These are phyloP conservation scores for Vigna angularis DNA, from an alignment of 306 rosid genomes.

Conservation along the genomic window DNA sequence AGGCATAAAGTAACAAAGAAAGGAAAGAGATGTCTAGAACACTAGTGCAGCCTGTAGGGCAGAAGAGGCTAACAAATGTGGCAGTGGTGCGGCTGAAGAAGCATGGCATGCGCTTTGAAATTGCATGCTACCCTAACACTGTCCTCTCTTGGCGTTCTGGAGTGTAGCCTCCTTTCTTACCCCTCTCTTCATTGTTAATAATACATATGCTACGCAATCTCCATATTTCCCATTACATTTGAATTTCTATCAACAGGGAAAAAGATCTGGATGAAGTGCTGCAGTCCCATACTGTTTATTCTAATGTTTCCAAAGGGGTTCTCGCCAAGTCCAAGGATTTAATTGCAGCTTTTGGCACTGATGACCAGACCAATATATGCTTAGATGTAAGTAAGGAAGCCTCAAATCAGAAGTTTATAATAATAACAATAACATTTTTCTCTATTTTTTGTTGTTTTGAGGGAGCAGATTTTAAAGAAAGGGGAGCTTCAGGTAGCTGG, in stretches of 20 bases:
- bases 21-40: conserved; percentile 59
- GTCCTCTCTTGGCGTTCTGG: conserved; percentile 98
- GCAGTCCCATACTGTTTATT: conserved; percentile 85
- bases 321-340: conserved; percentile 91
- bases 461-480: conserved; percentile 76
- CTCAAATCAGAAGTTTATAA: neutral
- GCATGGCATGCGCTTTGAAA: conserved; percentile 85
- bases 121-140: conserved; percentile 93
- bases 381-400: conserved; percentile 65
- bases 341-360: conserved; percentile 76
- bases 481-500: conserved; percentile 98
- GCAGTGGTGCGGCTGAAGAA: conserved; percentile 93
- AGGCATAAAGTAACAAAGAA: neutral
- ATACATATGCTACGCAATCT: neutral
- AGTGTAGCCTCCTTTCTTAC: conserved; percentile 62
- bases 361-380: conserved; percentile 78
- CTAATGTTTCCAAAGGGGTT: conserved; percentile 95
- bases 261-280: conserved; percentile 93
- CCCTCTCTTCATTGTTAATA: neutral
- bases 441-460: neutral
- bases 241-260: conserved; percentile 57
- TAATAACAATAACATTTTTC: neutral
- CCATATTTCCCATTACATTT: neutral
- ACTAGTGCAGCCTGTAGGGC: conserved; percentile 90
- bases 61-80: conserved; percentile 93